phyloP scores from a whole-genome alignment of 176 grass and related monocot species.

The Ananas comosus region DNA sequence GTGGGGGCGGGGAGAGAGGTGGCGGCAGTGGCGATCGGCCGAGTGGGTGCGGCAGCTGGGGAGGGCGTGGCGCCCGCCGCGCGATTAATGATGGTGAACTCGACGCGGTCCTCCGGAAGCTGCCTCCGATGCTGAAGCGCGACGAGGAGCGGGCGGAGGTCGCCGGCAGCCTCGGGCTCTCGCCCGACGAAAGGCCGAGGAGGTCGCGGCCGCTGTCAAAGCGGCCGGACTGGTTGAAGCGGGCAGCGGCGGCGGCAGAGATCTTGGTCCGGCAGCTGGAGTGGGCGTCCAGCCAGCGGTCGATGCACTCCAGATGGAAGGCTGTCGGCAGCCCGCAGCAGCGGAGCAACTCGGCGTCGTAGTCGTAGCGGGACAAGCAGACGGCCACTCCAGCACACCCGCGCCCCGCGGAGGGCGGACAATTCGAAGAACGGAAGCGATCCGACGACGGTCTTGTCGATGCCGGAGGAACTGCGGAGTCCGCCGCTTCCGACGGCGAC shows the following conservation, averaged over 20 bases:
- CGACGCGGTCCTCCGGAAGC: not conserved
- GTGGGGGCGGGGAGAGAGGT: no score
- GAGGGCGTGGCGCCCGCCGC: no score
- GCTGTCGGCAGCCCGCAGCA: conserved; percentile 80
- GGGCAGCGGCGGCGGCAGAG: conserved; percentile 26
- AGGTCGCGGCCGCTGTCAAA: conserved; percentile 39
- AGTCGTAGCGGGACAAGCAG: conserved; percentile 68
- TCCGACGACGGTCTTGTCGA: conserved; percentile 49
- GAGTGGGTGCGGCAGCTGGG: no score
- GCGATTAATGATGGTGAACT: no score
- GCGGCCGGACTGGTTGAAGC: conserved; percentile 32
- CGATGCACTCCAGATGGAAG: conserved; percentile 73
- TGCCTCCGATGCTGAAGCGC: conserved; percentile 25
- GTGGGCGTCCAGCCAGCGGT: conserved; percentile 61
- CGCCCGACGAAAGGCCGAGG: conserved; percentile 18
- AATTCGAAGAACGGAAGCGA: conserved; percentile 88
- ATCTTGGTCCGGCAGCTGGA: conserved; percentile 68
- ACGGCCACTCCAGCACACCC: conserved; percentile 81
- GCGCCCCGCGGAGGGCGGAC: conserved; percentile 47
- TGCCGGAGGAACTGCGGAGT: conserved; percentile 4
- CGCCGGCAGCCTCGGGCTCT: not conserved
- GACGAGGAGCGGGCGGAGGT: conserved; percentile 41
- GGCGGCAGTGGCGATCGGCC: no score
- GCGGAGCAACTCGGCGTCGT: conserved; percentile 66
- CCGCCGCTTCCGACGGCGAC: not conserved